Conservation (phyloP, 2,329 filamentous ascomycete species). For the Pyrenochaeta sp. region DNA sequence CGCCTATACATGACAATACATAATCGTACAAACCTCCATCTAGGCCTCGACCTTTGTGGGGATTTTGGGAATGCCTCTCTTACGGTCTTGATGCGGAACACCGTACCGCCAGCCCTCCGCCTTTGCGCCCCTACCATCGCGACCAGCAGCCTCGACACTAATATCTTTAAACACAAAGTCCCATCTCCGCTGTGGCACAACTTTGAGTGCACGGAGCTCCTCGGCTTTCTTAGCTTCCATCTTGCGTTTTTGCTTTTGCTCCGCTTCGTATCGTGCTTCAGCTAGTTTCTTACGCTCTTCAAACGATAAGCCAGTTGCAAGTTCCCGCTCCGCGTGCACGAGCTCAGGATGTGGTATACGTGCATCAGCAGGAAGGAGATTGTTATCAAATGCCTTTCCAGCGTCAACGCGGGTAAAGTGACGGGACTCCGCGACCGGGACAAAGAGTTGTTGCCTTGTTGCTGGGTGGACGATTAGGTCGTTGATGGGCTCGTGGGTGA, state of each 20-base stretch:
- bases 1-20: too few relatives aligned
- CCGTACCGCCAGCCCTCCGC: slow-evolving; percentile 69
- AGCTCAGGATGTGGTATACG: slow-evolving; percentile 71
- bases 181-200: slow-evolving; percentile 61
- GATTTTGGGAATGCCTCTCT: slow-evolving; percentile 70
- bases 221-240: slow-evolving; percentile 53
- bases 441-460: slow-evolving; percentile 66
- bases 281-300: slow-evolving; percentile 48
- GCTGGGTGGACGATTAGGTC: slow-evolving; percentile 68
- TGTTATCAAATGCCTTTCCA: slow-evolving; percentile 66
- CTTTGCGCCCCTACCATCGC: slow-evolving; percentile 60
- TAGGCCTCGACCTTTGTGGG: slow-evolving; percentile 64
- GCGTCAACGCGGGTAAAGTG: slow-evolving; percentile 72
- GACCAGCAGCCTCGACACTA: slow-evolving; percentile 63
- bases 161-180: slow-evolving; percentile 69
- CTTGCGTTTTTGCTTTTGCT: slow-evolving; percentile 49
- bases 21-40: not conserved
- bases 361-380: slow-evolving; percentile 68
- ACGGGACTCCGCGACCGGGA: slow-evolving; percentile 70
- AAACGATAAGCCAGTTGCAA: slow-evolving; percentile 35
- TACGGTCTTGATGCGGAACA: slow-evolving; percentile 68
- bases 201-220: slow-evolving; percentile 54
- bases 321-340: slow-evolving; percentile 55
- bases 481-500: slow-evolving; percentile 68
- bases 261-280: slow-evolving; percentile 31